A percentile compares a stretch with the other conserved stretches of the same genome.
Evolutionary conservation across 1,139 yeast species (phyloP).

Genomic region (Groenewaldozyma auringiensis): DNA sequence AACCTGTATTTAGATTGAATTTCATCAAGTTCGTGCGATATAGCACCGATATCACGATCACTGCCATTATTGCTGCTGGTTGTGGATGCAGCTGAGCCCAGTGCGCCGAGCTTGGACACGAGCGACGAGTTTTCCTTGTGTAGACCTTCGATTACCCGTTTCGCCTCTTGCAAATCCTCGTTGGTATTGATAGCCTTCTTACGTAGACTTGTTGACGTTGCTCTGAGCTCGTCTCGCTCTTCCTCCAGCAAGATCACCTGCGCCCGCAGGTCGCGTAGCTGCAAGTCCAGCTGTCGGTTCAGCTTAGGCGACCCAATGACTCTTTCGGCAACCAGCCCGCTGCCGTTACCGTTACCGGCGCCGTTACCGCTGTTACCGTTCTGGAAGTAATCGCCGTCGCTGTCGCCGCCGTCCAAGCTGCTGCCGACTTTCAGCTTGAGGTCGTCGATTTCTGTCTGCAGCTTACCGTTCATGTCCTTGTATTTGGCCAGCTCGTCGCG

Average conservation of each 20-base stretch:
- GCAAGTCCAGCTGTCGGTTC: slow-evolving; percentile 66
- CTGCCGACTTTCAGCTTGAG: slow-evolving; percentile 37
- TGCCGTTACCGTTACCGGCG: slow-evolving; percentile 7
- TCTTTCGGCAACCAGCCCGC: not conserved
- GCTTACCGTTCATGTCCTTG: slow-evolving; percentile 47
- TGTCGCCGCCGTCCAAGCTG: slow-evolving; percentile 34
- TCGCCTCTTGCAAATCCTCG: slow-evolving; percentile 24
- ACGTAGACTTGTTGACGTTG: slow-evolving; percentile 30
- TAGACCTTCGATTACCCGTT: slow-evolving; percentile 17
- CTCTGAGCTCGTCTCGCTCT: slow-evolving; percentile 75
- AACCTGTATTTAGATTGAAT: not conserved
- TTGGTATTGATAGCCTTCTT: slow-evolving; percentile 29
- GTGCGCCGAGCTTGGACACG: not conserved
- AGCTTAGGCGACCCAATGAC: slow-evolving; percentile 36
- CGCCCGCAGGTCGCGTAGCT: slow-evolving; percentile 75
- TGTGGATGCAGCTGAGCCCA: not conserved
- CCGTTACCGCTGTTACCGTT: slow-evolving; percentile 8
- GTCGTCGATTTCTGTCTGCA: slow-evolving; percentile 63
- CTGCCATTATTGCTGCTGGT: not conserved
- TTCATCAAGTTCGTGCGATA: slow-evolving; percentile 1
- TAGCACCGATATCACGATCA: slow-evolving; percentile 1
- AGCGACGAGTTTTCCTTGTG: slow-evolving; percentile 15
- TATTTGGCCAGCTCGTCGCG: slow-evolving; percentile 62
- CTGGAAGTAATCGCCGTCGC: slow-evolving; percentile 26
- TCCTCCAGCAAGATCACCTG: slow-evolving; percentile 73